Evolutionary conservation across 1,284 basidiomycete species (phyloP).

Genomic region (Pholiota adiposa): DNA sequence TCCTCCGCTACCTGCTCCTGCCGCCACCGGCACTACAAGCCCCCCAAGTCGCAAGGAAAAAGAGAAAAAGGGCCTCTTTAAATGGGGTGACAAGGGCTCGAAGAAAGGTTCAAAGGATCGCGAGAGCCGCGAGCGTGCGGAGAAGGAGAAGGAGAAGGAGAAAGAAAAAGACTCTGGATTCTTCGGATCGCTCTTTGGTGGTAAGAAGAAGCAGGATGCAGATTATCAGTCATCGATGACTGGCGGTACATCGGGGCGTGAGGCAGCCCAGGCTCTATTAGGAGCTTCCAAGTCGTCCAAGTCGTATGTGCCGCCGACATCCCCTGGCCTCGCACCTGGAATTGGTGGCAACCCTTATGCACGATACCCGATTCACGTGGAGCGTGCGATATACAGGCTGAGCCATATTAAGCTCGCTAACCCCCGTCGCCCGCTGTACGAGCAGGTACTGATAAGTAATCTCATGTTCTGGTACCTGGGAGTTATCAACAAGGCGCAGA

Average conservation of each 20-base stretch:
- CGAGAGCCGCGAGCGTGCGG: constrained; percentile 48
- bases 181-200: constrained; percentile 82
- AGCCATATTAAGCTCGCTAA: constrained; percentile 99
- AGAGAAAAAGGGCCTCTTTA: constrained; percentile 79
- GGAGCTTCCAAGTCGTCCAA: constrained; percentile 83
- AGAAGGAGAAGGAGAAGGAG: constrained; percentile 71
- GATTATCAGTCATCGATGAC: constrained; percentile 51
- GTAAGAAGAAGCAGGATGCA: constrained; percentile 81
- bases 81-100: constrained; percentile 70
- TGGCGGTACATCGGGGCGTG: constrained; percentile 67
- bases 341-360: constrained; percentile 57
- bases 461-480: constrained; percentile 99
- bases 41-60: constrained; percentile 30
- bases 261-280: constrained; percentile 81
- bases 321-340: constrained; percentile 53
- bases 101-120: constrained; percentile 56
- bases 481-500: constrained; percentile 90
- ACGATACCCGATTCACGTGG: constrained; percentile 97
- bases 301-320: constrained; percentile 59
- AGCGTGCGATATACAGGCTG: constrained; percentile 95
- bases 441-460: constrained; percentile 98
- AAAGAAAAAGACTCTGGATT: constrained; percentile 79
- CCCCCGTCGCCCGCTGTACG: constrained; percentile 92
- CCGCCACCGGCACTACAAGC: not conserved
- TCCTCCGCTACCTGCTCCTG: not conserved